Base-by-base conservation (phyloP, 83 land plant genomes). In the Larix sibirica region DNA sequence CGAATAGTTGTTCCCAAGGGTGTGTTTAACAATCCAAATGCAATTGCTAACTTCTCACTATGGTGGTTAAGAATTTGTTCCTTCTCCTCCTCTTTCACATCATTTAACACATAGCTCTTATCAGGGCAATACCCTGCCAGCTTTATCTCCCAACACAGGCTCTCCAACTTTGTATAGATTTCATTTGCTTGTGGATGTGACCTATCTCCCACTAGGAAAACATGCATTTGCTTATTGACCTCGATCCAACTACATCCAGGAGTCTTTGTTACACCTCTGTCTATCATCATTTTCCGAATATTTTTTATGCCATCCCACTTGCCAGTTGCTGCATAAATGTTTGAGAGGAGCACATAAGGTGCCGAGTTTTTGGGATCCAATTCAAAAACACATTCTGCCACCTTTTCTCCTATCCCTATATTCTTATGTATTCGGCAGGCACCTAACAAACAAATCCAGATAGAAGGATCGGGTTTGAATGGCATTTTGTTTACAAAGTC, bases 401-500 rank as follows among this genome's bases (percentile, higher is more conserved):
- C 58, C 63, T 18, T 13, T 20, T 44, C 33, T 17, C 67, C 80
- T 14, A 79, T 33, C 44, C 14, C 60, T 18, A 54, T 18, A 54
- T 79, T 79, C 62, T 33, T 26, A 54, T 79, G 80, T 13, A 23
- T 56, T 54, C 66, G 62, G 21, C 80, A 79, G 6, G 80, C 80
- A 14, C 70, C 60, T 18, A 79, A 10, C 80, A 79, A 79, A 20
- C 18, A 17, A 13, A 17, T n/a, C 80, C 80, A 79, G 18, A 42
- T 14, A 14, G 31, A 8, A 79, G 61, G 18, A 54, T 40, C 54
- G 2, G 67, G 23, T 18, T 33, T 33, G 1, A n/a, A 42, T 42
- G 63, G 67, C 80, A 79, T 79, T 44, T n/a, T 44, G 4, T 79
- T 40, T 47, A 79, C n/a, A 6, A 79, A 79, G 23, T 79, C 60